Evolutionary conservation across 192 early-diverging fungal genomes (phyloP).

Genomic region (Lobosporangium transversale): DNA sequence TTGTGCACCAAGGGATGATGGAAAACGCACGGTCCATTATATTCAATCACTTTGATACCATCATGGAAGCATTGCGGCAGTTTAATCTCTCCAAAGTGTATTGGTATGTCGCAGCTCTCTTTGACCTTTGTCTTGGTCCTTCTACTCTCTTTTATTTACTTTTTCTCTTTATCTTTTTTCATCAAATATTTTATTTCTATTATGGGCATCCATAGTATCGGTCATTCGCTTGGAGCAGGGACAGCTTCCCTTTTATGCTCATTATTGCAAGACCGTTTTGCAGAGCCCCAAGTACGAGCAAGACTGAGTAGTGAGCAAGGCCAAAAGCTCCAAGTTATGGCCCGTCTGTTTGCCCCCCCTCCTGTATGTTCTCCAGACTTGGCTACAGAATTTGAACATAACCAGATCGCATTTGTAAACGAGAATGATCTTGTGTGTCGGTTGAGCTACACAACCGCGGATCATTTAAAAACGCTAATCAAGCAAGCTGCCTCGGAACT

Average conservation of each 20-base stretch:
- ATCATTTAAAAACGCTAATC: conserved; percentile 53
- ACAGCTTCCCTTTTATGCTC: conserved; percentile 38
- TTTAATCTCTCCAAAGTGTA: not conserved
- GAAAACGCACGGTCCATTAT: too few species aligned
- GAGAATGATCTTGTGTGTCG: conserved; percentile 53
- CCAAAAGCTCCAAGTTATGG: conserved; percentile 32
- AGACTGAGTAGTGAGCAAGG: not conserved
- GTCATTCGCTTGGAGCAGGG: conserved; percentile 56
- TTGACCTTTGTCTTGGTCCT: not conserved
- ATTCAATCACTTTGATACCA: not conserved
- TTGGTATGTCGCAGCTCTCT: not conserved
- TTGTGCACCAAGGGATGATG: not conserved
- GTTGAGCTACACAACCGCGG: conserved; percentile 47
- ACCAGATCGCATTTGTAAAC: conserved; percentile 50
- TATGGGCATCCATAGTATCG: conserved; percentile 28
- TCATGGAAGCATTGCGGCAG: too few species aligned
- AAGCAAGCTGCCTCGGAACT: conserved; percentile 49
- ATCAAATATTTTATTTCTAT: not conserved
- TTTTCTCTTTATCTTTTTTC: not conserved
- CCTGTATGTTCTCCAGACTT: conserved; percentile 44
- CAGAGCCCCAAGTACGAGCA: conserved; percentile 4
- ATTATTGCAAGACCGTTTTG: conserved; percentile 43
- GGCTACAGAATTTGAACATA: conserved; percentile 29
- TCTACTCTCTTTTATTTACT: not conserved
- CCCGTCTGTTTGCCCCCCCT: conserved; percentile 49